Evolutionary conservation across 2,329 filamentous ascomycete genomes (phyloP).

Genomic region (Cladorrhinum sp.): DNA sequence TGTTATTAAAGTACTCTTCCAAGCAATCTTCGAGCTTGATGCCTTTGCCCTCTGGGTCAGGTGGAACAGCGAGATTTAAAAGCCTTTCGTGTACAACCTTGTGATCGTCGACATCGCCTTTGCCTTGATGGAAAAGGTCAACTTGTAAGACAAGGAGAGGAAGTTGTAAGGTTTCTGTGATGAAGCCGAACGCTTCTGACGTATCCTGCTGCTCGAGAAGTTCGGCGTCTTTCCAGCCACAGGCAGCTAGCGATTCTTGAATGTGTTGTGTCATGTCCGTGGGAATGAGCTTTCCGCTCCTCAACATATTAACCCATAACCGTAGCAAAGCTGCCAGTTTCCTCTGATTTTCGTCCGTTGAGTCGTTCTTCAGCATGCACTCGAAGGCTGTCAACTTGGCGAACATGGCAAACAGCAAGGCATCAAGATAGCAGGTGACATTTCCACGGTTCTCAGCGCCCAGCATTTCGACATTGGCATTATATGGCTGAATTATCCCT

Average conservation of each 20-base stretch:
- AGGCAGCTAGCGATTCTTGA: slow-evolving; percentile 76
- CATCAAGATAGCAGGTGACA: slow-evolving; percentile 93
- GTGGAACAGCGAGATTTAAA: slow-evolving; percentile 85
- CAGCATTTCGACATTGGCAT: slow-evolving; percentile 67
- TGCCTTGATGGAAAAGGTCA: slow-evolving; percentile 85
- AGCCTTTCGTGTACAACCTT: slow-evolving; percentile 91
- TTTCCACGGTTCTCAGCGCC: slow-evolving; percentile 82
- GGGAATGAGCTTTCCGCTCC: slow-evolving; percentile 79
- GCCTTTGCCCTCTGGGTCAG: slow-evolving; percentile 64
- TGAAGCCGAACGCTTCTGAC: slow-evolving; percentile 92
- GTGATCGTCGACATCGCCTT: slow-evolving; percentile 82
- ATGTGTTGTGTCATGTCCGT: slow-evolving; percentile 81
- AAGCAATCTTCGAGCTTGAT: slow-evolving; percentile 87
- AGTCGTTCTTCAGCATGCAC: slow-evolving; percentile 80
- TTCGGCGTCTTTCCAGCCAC: slow-evolving; percentile 83
- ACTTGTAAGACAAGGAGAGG: slow-evolving; percentile 88
- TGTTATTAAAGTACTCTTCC: slow-evolving; percentile 92
- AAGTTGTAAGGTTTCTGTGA: slow-evolving; percentile 83
- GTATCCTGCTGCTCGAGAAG: slow-evolving; percentile 85
- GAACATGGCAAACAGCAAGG: slow-evolving; percentile 94
- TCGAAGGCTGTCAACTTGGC: slow-evolving; percentile 86
- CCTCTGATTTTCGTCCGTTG: slow-evolving; percentile 66
- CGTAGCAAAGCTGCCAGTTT: slow-evolving; percentile 75
- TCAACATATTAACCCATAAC: slow-evolving; percentile 89
- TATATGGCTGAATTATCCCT: slow-evolving; percentile 73